phyloP scores from a whole-genome alignment of 768 basidiomycete genomes.

The Pulveroboletus frians region DNA sequence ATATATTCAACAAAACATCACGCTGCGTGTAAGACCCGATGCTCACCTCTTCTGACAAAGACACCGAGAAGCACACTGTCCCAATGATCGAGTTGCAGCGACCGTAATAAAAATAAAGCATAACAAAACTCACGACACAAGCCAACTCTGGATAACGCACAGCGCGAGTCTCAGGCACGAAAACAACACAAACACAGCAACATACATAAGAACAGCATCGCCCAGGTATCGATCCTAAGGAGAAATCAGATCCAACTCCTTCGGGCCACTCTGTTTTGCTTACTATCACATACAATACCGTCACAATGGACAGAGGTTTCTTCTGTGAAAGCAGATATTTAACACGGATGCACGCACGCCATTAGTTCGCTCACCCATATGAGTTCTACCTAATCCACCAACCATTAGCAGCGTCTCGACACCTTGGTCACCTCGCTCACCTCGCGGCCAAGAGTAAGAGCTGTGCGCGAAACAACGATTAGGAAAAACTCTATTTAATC shows the following conservation, averaged over 20 bases:
- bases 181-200: not conserved
- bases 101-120: not conserved
- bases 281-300: constrained; percentile 23
- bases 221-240: constrained; percentile 29
- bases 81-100: not conserved
- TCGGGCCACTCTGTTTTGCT: not conserved
- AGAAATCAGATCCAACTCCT: not conserved
- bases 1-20: constrained; percentile 1
- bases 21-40: not conserved
- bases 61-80: constrained; percentile 20
- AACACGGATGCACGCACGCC: not conserved
- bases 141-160: constrained; percentile 10
- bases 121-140: constrained; percentile 16
- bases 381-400: constrained; percentile 22
- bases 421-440: constrained; percentile 9
- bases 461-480: constrained; percentile 7
- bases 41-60: constrained; percentile 18
- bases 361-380: constrained; percentile 23
- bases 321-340: constrained; percentile 12
- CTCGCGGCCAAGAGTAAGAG: constrained; percentile 25
- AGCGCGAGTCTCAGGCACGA: constrained; percentile 2
- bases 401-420: not conserved
- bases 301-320: constrained; percentile 24
- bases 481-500: not conserved
- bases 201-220: constrained; percentile 28